Base-by-base conservation (phyloP, 805 yeast species). In the Danielozyma ontarioensis region DNA sequence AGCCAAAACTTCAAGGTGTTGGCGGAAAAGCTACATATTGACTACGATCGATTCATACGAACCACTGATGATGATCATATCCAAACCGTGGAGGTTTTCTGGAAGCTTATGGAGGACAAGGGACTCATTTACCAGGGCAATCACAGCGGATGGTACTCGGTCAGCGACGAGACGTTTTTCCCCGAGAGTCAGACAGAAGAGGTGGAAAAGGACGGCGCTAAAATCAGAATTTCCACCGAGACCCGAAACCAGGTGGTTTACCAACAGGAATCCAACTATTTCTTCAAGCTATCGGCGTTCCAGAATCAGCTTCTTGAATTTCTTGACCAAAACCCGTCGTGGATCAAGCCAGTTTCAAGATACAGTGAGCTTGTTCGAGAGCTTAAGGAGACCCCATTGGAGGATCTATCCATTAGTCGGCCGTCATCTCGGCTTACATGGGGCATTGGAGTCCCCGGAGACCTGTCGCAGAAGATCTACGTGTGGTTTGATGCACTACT, bases 401-500 rank as follows among this genome's bases (percentile, higher is more conserved):
- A 62, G 0, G 97, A 90, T 52, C 66, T 93, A 29, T 83, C 95
- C n/a, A 70, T 93, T 2, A 88, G 97, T 0, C 66, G 98, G 42
- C 97, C 97, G 0, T 51, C 78, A 0, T 62, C 78, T 7, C 67
- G 98, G 38, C 66, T 88, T 26, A 60, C 71, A 19, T 93, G 98
- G 98, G 97, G 96, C 0, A 81, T 93, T 17, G 74, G 74, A 5
- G 97, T 90, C 2, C 97, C 98, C 2, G 66, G 69, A 15, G 96
- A 89, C 50, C 59, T 70, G 0, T 48, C 78, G 1, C 97, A 90
- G 52, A 80, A 73, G 30, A 78, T 93, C 33, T 93, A 93, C 50
- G 98, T 93, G 12, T 93, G 98, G 98, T 81, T 93, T 39, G 98
- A 93, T 61, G 98, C 98, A 0, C 66, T 93, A 28, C 69, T 83